Base-by-base conservation (phyloP, 805 yeast species). In the Myxozyma neotropica region DNA sequence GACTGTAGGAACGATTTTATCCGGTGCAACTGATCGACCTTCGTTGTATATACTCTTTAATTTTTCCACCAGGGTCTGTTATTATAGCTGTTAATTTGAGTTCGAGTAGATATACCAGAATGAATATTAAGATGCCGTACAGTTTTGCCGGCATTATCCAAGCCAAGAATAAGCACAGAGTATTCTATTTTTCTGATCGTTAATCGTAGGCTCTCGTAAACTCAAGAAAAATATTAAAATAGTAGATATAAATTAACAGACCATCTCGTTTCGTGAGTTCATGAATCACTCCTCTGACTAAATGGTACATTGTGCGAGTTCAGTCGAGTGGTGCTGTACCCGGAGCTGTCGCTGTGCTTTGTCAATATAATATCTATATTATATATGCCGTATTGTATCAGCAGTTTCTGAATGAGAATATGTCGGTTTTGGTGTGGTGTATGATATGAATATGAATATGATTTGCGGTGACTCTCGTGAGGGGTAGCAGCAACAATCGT, bases 121-220 rank as follows among this genome's bases (percentile, higher is more conserved):
- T 8, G 4, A 15, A 44, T 10, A 38, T n/a, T 17, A 38, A n/a
- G 21, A n/a, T n/a, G n/a, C n/a, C 71, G 42, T 56, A 72, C 75
- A 13, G 98, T 94, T 72, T 93, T 93, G 1, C 99, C 99, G 0
- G 98, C 96, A 76, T 93, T 92, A 73, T 93, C 97, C 29, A 93
- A 80, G 19, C 99, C 99, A 23, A 93, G 77, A 38, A 93, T 88
- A 49, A 93, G 79, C 2, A 88, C 81, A 0, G 91, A 83, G 70
- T 88, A 88, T 72, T 87, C 89, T 77, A 46, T 8, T 26, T 3
- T 6, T n/a, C n/a, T n/a, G n/a, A 15, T 26, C 15, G 51, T 47
- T 23, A 53, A 47, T 29, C 8, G 17, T 36, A 15, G 7, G 15
- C 38, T n/a, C n/a, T n/a, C n/a, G n/a, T n/a, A n/a, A n/a, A n/a